Evolutionary conservation across 352 stramenopile genomes (phyloP), one percentile per base, ranked within the genome.

Genomic region (Blastocystis hominis): DNA sequence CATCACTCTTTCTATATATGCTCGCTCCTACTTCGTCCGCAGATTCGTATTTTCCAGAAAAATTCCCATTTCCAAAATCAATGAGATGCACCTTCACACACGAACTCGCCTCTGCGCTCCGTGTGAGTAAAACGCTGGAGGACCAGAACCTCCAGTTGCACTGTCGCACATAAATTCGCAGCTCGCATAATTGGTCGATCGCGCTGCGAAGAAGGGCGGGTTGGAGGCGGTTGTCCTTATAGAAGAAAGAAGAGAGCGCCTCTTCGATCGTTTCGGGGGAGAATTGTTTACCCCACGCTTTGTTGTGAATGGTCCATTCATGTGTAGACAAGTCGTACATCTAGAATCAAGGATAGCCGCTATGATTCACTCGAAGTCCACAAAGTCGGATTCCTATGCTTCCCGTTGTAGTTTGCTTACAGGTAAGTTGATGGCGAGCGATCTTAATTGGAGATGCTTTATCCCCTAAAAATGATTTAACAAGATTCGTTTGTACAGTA

Each of bases 51-150:
- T 34, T 42, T 13, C 54, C 55, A 40, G 42, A 59, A 80, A 80
- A 80, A 47, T 80, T 80, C 9, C 70, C 62, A 47, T 80, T 80
- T 17, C 47, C 70, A 42, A 80, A 80, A 40, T 80, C 70, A 42
- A 80, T 80, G 13, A 80, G 46, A 44, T 80, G 70, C 50, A 80
- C 36, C 2, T 30, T 46, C 24, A 64, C 44, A 30, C 62, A 30
- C 10, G 46, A 64, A 1, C 24, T 46, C 6, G 36, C 70, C 13
- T 40, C n/a, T 63, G 36, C 70, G 10, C 54, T 47, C 7, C 54
- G 54, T n/a, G 55, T 63, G 42, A 80, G 38, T 5, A 80, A 46
- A 47, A 80, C 36, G 36, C 70, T 80, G 24, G 70, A 80, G 5
- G 70, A 80, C 70, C 63, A 75, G 42, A 75, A 75, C 24, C 63